These are phyloP conservation scores for Taxillus chinensis DNA, from an alignment of 164 flowering plant species.

Conservation along the genomic window DNA sequence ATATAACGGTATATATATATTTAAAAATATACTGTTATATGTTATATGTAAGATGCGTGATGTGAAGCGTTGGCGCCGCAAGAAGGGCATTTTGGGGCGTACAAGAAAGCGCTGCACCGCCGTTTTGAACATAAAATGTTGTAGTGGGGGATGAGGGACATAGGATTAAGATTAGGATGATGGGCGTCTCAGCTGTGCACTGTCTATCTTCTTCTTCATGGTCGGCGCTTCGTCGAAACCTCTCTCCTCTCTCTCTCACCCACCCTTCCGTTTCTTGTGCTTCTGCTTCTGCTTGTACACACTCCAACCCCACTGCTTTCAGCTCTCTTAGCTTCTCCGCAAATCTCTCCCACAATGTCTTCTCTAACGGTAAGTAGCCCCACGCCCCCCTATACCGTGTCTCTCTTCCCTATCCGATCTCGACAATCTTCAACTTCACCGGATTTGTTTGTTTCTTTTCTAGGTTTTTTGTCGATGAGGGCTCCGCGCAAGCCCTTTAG, in stretches of 20 bases:
- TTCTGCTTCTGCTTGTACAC: conserved; percentile 7
- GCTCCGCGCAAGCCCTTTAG: conserved; percentile 26
- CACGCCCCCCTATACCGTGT: background rate
- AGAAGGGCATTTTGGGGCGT: no score
- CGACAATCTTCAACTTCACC: background rate
- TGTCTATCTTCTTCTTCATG: conserved; percentile 18
- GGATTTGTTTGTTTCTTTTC: conserved; percentile 1
- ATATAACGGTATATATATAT: no score
- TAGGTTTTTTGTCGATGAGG: conserved; percentile 42
- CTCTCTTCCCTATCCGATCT: background rate
- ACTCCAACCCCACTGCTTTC: conserved; percentile 10
- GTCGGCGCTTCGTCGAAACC: conserved; percentile 25
- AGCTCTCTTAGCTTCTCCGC: conserved; percentile 45
- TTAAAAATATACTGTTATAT: no score
- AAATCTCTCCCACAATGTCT: conserved; percentile 23
- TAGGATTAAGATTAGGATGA: background rate
- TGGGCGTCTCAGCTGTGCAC: conserved; percentile 20
- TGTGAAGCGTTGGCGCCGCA: no score
- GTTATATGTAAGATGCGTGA: no score
- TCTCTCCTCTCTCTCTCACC: conserved; percentile 22
- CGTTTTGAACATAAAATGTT: no score
- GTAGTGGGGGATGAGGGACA: no score
- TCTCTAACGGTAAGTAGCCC: conserved; percentile 41
- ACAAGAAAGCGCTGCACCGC: no score
- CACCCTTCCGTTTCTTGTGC: conserved; percentile 1